A percentile compares a stretch with the other conserved stretches of the same genome.
Evolutionary conservation across 1,284 basidiomycete species (phyloP).

Genomic region (Rhodotorula mucilaginosa): DNA sequence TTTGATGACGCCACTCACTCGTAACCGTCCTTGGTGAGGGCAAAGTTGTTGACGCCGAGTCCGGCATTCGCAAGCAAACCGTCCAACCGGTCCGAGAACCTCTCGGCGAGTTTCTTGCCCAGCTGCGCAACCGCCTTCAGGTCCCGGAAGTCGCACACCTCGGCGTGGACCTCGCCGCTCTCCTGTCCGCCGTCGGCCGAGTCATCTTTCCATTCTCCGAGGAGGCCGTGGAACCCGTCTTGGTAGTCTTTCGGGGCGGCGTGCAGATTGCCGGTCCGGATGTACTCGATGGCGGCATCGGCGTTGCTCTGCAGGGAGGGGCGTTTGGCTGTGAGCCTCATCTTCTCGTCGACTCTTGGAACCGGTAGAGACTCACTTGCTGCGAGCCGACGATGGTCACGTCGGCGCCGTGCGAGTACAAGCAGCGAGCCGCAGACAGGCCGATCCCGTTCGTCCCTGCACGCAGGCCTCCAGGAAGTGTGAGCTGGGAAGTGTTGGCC

Average conservation of each 20-base stretch:
- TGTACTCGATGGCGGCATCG: constrained; percentile 30
- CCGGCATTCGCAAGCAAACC: constrained; percentile 31
- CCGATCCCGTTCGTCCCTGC: constrained; percentile 38
- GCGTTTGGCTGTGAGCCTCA: background rate
- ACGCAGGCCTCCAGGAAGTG: background rate
- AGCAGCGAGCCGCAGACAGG: constrained; percentile 26
- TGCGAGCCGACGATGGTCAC: constrained; percentile 25
- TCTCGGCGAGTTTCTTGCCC: constrained; percentile 26
- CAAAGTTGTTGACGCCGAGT: constrained; percentile 39
- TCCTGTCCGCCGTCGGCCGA: constrained; percentile 15
- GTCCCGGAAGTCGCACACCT: constrained; percentile 31
- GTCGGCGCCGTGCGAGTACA: constrained; percentile 33
- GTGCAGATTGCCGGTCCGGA: constrained; percentile 36
- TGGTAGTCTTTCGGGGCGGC: constrained; percentile 31
- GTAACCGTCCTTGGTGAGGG: constrained; percentile 37
- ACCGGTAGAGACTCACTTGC: background rate
- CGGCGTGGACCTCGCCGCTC: constrained; percentile 15
- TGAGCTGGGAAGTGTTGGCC: background rate
- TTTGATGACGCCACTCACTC: constrained; percentile 21
- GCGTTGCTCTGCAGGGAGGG: background rate
- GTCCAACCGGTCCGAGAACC: constrained; percentile 30
- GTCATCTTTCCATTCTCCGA: constrained; percentile 3
- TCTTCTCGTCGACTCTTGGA: background rate
- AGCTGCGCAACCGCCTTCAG: constrained; percentile 28
- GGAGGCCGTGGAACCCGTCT: constrained; percentile 24